A percentile compares a stretch with the other conserved stretches of the same genome.
These are phyloP conservation scores for Nakazawaea holstii DNA, from an alignment of 805 yeast genomes.

Conservation along the genomic window DNA sequence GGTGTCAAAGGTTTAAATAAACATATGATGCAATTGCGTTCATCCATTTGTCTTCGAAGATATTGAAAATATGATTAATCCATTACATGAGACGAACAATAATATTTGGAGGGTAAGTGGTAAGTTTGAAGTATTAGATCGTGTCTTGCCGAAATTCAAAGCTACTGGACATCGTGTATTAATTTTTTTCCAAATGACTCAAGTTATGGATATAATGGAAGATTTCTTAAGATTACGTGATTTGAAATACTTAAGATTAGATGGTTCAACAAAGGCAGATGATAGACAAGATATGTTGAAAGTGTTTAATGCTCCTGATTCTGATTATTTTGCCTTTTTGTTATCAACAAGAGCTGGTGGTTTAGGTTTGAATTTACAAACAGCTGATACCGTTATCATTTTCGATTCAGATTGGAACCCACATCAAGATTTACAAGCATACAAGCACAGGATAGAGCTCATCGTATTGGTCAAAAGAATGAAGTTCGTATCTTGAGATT, in stretches of 20 bases:
- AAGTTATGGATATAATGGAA: constrained; percentile 98
- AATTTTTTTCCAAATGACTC: constrained; percentile 97
- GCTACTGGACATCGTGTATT: constrained; percentile 86
- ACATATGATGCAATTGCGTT: constrained; percentile 88
- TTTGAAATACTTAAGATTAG: constrained; percentile 81
- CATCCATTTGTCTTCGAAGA: constrained; percentile 97
- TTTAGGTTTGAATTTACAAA: constrained; percentile 87
- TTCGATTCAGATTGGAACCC: constrained; percentile 99
- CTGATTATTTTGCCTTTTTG: constrained; percentile 88
- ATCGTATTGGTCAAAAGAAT: constrained; percentile 96
- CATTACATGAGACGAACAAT: constrained; percentile 64
- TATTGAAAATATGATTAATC: constrained; percentile 81
- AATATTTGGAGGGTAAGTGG: constrained; percentile 89
- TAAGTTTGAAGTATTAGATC: constrained; percentile 85
- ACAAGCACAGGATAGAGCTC: constrained; percentile 99
- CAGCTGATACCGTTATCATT: constrained; percentile 96
- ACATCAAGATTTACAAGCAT: constrained; percentile 97
- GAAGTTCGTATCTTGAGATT: constrained; percentile 90
- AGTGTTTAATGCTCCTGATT: constrained; percentile 74
- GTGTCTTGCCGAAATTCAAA: constrained; percentile 81
- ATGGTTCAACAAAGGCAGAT: constrained; percentile 94
- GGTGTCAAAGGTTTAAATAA: constrained; percentile 86
- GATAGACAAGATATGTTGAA: constrained; percentile 78
- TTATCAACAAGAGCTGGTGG: constrained; percentile 98
- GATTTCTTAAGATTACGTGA: constrained; percentile 75